Conservation (phyloP, 2,329 filamentous ascomycete genomes). For the Hymenoscyphus occultus region DNA sequence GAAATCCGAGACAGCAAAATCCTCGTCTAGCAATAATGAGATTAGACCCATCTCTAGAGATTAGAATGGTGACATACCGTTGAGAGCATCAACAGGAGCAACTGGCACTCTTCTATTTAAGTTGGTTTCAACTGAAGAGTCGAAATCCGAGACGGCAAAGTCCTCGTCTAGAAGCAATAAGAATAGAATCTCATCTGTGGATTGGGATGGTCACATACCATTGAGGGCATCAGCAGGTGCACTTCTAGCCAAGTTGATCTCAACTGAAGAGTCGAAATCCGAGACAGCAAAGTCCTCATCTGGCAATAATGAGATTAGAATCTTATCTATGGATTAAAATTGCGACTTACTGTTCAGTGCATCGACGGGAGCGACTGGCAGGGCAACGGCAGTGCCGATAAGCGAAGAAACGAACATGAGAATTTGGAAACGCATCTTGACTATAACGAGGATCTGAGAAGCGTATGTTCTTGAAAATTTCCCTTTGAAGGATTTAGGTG, state of each 20-base stretch:
- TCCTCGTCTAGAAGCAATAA: neutral
- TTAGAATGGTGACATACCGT: neutral
- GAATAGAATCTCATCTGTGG: neutral
- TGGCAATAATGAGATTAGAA: neutral
- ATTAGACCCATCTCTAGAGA: neutral
- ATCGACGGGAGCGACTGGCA: neutral
- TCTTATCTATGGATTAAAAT: neutral
- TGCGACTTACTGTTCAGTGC: neutral
- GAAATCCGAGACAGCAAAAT: neutral
- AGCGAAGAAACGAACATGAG: neutral
- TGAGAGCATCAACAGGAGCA: neutral
- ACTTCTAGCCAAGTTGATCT: constrained; percentile 2
- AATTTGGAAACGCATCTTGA: constrained; percentile 1
- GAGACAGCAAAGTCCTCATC: neutral
- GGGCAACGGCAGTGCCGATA: neutral
- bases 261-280: neutral
- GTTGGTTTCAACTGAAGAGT: neutral
- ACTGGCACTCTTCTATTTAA: constrained; percentile 1
- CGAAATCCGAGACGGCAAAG: neutral
- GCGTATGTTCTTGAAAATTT: neutral
- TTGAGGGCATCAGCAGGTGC: neutral
- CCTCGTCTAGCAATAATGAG: neutral
- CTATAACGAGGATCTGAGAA: neutral
- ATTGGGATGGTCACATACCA: neutral
- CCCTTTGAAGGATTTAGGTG: neutral